Evolutionary conservation across 768 basidiomycete species (phyloP).

Genomic region (Kwoniella dejecticola): DNA sequence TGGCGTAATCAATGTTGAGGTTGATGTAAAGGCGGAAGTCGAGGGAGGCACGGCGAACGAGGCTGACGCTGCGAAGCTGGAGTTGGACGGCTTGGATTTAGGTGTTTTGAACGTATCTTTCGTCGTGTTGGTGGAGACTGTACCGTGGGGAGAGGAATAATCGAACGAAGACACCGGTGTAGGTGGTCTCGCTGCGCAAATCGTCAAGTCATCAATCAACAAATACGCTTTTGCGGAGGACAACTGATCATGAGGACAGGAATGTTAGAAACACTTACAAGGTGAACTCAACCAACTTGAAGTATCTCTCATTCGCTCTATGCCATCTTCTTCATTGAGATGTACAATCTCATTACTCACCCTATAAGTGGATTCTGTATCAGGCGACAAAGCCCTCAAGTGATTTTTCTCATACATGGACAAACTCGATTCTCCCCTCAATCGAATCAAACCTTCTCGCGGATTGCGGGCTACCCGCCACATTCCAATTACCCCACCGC

Average conservation of each 20-base stretch:
- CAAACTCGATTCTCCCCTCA: slow-evolving; percentile 17
- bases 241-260: too few species aligned
- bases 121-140: not conserved
- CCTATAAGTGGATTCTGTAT: slow-evolving; percentile 1
- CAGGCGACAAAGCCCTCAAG: not conserved
- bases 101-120: slow-evolving; percentile 24
- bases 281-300: slow-evolving; percentile 43
- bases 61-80: slow-evolving; percentile 12
- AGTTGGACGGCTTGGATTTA: slow-evolving; percentile 17
- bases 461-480: slow-evolving; percentile 8
- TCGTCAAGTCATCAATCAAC: too few species aligned
- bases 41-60: slow-evolving; percentile 6
- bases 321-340: slow-evolving; percentile 1
- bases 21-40: not conserved
- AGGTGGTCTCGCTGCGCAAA: slow-evolving; percentile 36
- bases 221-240: too few species aligned
- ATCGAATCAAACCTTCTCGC: slow-evolving; percentile 13
- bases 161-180: slow-evolving; percentile 36
- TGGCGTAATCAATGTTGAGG: slow-evolving; percentile 2
- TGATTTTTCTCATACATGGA: slow-evolving; percentile 10
- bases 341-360: slow-evolving; percentile 1
- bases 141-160: slow-evolving; percentile 17
- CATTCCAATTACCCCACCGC: slow-evolving; percentile 3
- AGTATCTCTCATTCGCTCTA: slow-evolving; percentile 7
- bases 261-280: slow-evolving; percentile 24